A percentile compares a stretch with the other conserved stretches of the same genome.
phyloP scores from a whole-genome alignment of 1,284 basidiomycete species.

The Dichomitus squalens region DNA sequence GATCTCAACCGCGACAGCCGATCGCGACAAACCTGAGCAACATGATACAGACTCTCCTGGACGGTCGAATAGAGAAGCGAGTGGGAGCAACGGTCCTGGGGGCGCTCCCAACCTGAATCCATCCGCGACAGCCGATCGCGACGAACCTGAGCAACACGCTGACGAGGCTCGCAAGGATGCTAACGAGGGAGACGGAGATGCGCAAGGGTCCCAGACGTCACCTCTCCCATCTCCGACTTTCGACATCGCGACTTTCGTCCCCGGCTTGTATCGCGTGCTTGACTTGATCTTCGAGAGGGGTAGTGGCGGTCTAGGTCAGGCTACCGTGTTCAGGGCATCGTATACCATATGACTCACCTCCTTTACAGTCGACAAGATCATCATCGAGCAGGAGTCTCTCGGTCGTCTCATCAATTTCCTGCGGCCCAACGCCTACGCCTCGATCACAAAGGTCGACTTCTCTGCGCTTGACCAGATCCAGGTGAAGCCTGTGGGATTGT shows the following conservation, averaged over 20 bases:
- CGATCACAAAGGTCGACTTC: constrained; percentile 57
- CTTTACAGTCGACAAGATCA: constrained; percentile 55
- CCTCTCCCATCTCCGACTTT: not conserved
- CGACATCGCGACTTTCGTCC: constrained; percentile 28
- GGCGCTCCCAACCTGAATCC: too few relatives aligned
- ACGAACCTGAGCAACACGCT: too few relatives aligned
- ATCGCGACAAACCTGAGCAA: too few relatives aligned
- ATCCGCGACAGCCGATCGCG: too few relatives aligned
- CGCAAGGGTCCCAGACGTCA: not conserved
- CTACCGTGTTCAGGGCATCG: too few relatives aligned
- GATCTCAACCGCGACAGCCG: too few relatives aligned
- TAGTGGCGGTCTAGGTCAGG: constrained; percentile 49
- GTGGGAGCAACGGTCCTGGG: too few relatives aligned
- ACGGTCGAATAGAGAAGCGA: too few relatives aligned
- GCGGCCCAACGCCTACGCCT: constrained; percentile 48
- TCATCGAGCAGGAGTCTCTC: constrained; percentile 54
- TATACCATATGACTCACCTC: not conserved
- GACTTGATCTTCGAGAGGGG: constrained; percentile 53
- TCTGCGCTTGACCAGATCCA: constrained; percentile 43
- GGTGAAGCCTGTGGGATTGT: constrained; percentile 55
- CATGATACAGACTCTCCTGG: too few relatives aligned
- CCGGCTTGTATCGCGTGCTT: constrained; percentile 51
- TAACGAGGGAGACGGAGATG: too few relatives aligned
- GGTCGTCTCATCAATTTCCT: constrained; percentile 47
- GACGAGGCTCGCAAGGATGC: too few relatives aligned